Base-by-base conservation (phyloP, 1,284 basidiomycete genomes). In the Paramarasmius palmivorus region DNA sequence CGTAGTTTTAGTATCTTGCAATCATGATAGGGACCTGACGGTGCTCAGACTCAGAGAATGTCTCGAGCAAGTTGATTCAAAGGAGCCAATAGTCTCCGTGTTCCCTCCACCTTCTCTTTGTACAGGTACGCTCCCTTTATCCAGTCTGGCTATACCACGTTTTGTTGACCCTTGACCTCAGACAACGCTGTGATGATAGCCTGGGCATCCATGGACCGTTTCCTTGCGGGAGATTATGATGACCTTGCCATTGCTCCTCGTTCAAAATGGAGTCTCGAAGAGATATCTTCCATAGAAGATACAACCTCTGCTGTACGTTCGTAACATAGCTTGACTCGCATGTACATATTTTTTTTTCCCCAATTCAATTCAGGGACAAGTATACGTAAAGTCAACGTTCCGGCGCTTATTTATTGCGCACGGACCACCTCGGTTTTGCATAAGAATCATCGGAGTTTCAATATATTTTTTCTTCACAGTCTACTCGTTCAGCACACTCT, bases 131-230 rank as follows among this genome's bases (percentile, higher is more conserved):
- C 53, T 47, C 12, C 42, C 45, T 37, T 23, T 44, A 8, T 23
- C 12, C 20, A 42, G 12, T 4, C 15, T 14, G 25, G 14, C 3
- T 34, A 44, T 41, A 45, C 52, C 9, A 23, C 17, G 29, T 6
- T 26, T 26, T 15, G 49, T 20, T 49, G 10, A 48, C 36, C 20
- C n/a, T 20, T 29, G 10, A n/a, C 26, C 1, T n/a, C 58, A 93
- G 95, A 97, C 63, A 98, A 97, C 65, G 95, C 95, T 0, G 94
- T 85, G 1, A 98, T 98, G 95, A 92, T 98, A 59, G 95, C 81
- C 1, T 95, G 90, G 90, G 88, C 93, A 5, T 87, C 91, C 0
- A 88, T 95, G 77, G 72, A 89, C 59, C 82, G 93, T 10, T 88
- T 96, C 57, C 74, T 88, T n/a, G 72, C 72, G 0, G 74, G 73